A percentile compares a stretch with the other conserved stretches of the same genome.
Evolutionary conservation across 345 rosid species (phyloP).

Genomic region (Populus davidiana): DNA sequence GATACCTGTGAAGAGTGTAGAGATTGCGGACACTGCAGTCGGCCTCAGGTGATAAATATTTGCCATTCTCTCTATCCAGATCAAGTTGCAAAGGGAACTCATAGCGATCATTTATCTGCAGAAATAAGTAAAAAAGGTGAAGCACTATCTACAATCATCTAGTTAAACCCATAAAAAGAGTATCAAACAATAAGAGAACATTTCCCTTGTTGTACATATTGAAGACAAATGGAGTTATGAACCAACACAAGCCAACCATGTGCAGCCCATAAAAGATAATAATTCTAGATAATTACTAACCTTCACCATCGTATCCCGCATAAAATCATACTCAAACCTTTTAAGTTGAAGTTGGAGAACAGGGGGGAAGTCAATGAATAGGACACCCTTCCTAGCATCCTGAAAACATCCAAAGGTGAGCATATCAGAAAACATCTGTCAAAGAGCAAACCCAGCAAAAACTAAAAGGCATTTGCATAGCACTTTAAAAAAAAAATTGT

Average conservation of each 20-base stretch:
- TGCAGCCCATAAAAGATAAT: background rate
- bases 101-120: constrained; percentile 37
- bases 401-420: constrained; percentile 16
- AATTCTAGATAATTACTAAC: constrained; percentile 19
- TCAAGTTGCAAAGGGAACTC: constrained; percentile 40
- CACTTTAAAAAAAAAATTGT: background rate
- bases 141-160: background rate
- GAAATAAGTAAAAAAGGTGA: background rate
- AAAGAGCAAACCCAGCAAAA: background rate
- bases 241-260: background rate
- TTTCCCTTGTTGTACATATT: background rate
- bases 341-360: constrained; percentile 61
- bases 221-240: background rate
- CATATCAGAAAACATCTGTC: background rate
- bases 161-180: background rate
- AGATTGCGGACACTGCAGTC: constrained; percentile 35
- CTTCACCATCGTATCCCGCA: constrained; percentile 54
- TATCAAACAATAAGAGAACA: background rate
- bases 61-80: constrained; percentile 32
- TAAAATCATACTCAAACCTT: constrained; percentile 49
- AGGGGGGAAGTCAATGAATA: constrained; percentile 82
- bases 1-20: constrained; percentile 75
- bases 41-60: constrained; percentile 37
- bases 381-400: constrained; percentile 52
- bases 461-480: background rate